Base-by-base conservation (phyloP, 2,329 filamentous ascomycete genomes). In the Hypocrella siamensis region DNA sequence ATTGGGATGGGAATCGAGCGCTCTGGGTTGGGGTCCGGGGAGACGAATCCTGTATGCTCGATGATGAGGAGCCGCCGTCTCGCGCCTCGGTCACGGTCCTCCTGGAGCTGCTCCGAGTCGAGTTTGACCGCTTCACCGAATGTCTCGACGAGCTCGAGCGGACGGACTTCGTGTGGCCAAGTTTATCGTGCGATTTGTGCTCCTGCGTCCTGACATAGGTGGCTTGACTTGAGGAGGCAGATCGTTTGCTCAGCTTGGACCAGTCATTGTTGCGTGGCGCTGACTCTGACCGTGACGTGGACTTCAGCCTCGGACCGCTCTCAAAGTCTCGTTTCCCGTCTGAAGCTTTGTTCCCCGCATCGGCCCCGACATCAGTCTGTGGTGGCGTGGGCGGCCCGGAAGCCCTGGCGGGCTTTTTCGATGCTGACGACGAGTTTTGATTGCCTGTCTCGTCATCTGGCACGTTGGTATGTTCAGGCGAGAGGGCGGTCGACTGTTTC, bases 391-490 rank as follows among this genome's bases (percentile, higher is more conserved):
- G 71, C n/a, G 72, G 65, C 39, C 71, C 57, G 28, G 54, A 46
- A 31, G 50, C 61, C 39, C 71, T 57, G 28, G 54, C 46, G 31
- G 50, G 60, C 44, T 56, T 64, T 49, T 52, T 54, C 10, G 54
- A 50, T 10, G 8, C n/a, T 2, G 46, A 42, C 4, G 54, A 53
- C 1, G 45, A 58, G 37, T 51, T 55, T 25, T 49, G 48, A n/a
- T n/a, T n/a, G n/a, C n/a, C n/a, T n/a, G n/a, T n/a, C n/a, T n/a
- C 45, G 16, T 46, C 45, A 15, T 42, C 41, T 31, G 74, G 72
- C 16, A 81, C 44, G 46, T 84, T 79, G 16, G 79, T 84, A 16
- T 77, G 65, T 38, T 84, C 78, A 14, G 80, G 80, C 2, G 80
- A 85, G 30, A 65, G 52, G 2, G 67, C 67, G 33, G 72, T 53